phyloP scores from a whole-genome alignment of 352 stramenopile genomes.

The Phytophthora brassicae region DNA sequence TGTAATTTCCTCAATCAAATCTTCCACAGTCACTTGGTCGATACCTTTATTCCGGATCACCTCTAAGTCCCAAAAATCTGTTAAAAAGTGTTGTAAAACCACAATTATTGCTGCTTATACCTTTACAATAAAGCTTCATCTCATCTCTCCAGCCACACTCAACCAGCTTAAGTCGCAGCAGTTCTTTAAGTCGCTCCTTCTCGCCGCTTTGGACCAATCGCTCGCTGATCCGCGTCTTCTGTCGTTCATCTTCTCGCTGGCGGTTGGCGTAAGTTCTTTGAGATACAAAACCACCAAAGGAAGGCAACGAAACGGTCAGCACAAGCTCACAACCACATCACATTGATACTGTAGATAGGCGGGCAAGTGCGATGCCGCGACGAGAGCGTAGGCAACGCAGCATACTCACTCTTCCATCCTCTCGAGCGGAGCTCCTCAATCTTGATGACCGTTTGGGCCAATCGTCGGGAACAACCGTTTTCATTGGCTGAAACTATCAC shows the following conservation, averaged over 20 bases:
- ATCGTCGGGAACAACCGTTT: slow-evolving; percentile 12
- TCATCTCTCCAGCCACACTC: slow-evolving; percentile 93
- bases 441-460: slow-evolving; percentile 29
- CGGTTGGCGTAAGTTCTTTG: slow-evolving; percentile 53
- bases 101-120: slow-evolving; percentile 10
- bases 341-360: too few species aligned
- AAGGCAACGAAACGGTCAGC: slow-evolving; percentile 14
- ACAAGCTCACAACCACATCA: too few species aligned
- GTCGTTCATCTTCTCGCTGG: slow-evolving; percentile 66
- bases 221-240: slow-evolving; percentile 80
- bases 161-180: slow-evolving; percentile 82
- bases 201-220: slow-evolving; percentile 90
- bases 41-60: slow-evolving; percentile 93
- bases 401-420: slow-evolving; percentile 42
- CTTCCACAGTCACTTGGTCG: slow-evolving; percentile 94
- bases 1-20: slow-evolving; percentile 92
- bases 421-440: not conserved
- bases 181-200: slow-evolving; percentile 90
- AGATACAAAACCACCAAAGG: not conserved
- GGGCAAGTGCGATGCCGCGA: not conserved
- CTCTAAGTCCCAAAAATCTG: slow-evolving; percentile 47
- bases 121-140: slow-evolving; percentile 90
- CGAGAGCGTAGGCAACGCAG: slow-evolving; percentile 12
- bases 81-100: not conserved
- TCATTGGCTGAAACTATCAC: slow-evolving; percentile 18